Base-by-base conservation (phyloP, 2,329 filamentous ascomycete genomes). In the Pezizomycotina sp. region DNA sequence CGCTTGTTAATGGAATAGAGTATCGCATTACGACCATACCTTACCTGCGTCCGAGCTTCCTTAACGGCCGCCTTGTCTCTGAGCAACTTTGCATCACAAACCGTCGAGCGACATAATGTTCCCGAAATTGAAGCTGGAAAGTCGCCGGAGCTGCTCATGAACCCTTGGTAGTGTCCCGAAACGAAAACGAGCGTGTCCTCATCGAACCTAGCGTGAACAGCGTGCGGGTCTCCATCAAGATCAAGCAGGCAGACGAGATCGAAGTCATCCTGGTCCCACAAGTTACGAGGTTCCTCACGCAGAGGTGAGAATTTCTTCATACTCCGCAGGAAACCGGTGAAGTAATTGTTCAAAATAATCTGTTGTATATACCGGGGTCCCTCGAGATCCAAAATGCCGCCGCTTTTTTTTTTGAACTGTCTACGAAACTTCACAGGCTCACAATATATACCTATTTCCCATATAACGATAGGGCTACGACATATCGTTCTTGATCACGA, bases 231-330 rank as follows among this genome's bases (percentile, higher is more conserved):
- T 92, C 82, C 69, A 92, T 98, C 64, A 82, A 86, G 66, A 93
- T 98, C 61, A 98, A 98, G 65, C 89, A 98, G 66, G 89, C 89
- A 45, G 89, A 98, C 59, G 89, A 98, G 64, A 98, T 95, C 53
- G 89, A 98, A 61, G 73, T 91, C 57, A 95, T 98, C 48, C 65
- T 98, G 45, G 89, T 98, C 47, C 89, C 95, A 64, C 98, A 98
- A 62, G 95, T 98, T 55, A 92, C 84, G 25, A 71, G 89, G 38
- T 98, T 98, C 67, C 62, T 98, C 62, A 93, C 82, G 24, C 86
- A 93, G 62, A 69, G 86, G 59, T 89, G 89, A 31, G 89, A 98
- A 61, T 82, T 98, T 98, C 63, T 95, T 95, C 55, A 92, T 98
- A 43, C 61, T 98, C 56, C 67, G 89, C 60, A 74, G 89, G 61